A percentile compares a stretch with the other conserved stretches of the same genome.
These are phyloP conservation scores for Russula lepida DNA, from an alignment of 768 basidiomycete species.

Conservation along the genomic window DNA sequence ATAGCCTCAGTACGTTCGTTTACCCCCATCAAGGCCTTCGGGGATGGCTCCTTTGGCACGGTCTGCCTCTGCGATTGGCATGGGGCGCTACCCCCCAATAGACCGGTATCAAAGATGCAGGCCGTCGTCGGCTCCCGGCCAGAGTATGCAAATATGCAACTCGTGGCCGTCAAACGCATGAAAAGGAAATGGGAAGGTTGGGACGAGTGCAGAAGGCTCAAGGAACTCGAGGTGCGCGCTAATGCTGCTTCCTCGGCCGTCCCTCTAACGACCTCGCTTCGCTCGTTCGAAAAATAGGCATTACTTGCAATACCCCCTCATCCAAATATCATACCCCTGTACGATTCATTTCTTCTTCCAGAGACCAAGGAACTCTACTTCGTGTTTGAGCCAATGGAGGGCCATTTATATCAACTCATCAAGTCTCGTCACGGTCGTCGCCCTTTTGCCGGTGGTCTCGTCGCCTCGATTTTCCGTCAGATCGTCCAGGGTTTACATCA, in stretches of 20 bases:
- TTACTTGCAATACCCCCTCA: slow-evolving; percentile 91
- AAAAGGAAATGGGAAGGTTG: slow-evolving; percentile 97
- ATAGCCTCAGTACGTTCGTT: slow-evolving; percentile 81
- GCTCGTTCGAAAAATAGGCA: slow-evolving; percentile 46
- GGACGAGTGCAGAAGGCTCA: slow-evolving; percentile 92
- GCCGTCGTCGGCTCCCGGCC: slow-evolving; percentile 86
- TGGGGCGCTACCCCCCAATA: slow-evolving; percentile 86
- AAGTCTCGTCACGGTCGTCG: slow-evolving; percentile 92
- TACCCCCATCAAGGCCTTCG: slow-evolving; percentile 92
- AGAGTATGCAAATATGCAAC: slow-evolving; percentile 88
- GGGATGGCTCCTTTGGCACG: slow-evolving; percentile 97
- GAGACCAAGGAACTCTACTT: slow-evolving; percentile 95
- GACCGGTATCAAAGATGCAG: slow-evolving; percentile 90
- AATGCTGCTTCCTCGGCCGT: slow-evolving; percentile 11
- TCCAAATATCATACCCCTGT: slow-evolving; percentile 95
- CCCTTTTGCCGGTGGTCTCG: slow-evolving; percentile 91
- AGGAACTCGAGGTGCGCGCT: slow-evolving; percentile 84
- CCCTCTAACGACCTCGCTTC: slow-evolving; percentile 16
- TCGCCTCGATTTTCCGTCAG: slow-evolving; percentile 91
- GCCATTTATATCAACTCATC: slow-evolving; percentile 98
- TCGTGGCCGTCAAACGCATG: slow-evolving; percentile 98
- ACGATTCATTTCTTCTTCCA: slow-evolving; percentile 98
- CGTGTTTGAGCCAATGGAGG: slow-evolving; percentile 99
- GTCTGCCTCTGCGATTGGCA: slow-evolving; percentile 99
- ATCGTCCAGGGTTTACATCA: slow-evolving; percentile 86